These are phyloP conservation scores for Salicornia ramosissima DNA, from an alignment of 148 eudicot genomes.

Conservation along the genomic window DNA sequence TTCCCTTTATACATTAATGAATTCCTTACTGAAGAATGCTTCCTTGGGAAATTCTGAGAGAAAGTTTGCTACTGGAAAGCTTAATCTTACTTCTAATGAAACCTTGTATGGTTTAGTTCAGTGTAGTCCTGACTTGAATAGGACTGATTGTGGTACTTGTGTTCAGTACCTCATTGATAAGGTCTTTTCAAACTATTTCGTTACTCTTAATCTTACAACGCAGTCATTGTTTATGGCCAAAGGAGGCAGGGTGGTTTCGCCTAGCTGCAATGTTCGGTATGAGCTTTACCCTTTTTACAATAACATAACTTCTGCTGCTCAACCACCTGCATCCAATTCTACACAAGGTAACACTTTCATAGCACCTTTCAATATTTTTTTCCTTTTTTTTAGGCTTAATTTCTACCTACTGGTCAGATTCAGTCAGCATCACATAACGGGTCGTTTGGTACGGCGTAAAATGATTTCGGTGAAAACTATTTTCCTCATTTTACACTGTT, in stretches of 20 bases:
- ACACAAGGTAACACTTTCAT: not conserved
- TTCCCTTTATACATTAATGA: conserved; percentile 4
- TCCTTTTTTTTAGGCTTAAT: not conserved
- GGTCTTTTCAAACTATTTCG: not conserved
- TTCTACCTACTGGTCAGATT: too few species aligned
- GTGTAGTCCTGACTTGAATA: conserved; percentile 25
- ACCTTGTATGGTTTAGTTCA: conserved; percentile 27
- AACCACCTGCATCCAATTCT: not conserved
- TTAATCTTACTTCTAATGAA: not conserved
- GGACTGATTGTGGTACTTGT: conserved; percentile 20
- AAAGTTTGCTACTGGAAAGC: conserved; percentile 28
- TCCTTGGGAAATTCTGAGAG: conserved; percentile 23
- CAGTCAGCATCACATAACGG: too few species aligned
- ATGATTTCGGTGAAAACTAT: too few species aligned
- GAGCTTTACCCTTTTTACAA: conserved; percentile 29
- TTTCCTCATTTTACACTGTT: too few species aligned
- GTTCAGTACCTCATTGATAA: not conserved
- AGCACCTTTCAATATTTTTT: not conserved
- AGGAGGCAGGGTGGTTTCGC: conserved; percentile 25
- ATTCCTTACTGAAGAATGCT: conserved; percentile 10
- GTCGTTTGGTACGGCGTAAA: too few species aligned
- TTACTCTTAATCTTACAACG: not conserved
- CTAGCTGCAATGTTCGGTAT: conserved; percentile 31
- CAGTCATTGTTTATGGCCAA: conserved; percentile 11
- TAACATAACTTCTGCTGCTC: conserved; percentile 14